These are phyloP conservation scores for Backusella circina DNA, from an alignment of 192 early-diverging fungal genomes.

Conservation along the genomic window DNA sequence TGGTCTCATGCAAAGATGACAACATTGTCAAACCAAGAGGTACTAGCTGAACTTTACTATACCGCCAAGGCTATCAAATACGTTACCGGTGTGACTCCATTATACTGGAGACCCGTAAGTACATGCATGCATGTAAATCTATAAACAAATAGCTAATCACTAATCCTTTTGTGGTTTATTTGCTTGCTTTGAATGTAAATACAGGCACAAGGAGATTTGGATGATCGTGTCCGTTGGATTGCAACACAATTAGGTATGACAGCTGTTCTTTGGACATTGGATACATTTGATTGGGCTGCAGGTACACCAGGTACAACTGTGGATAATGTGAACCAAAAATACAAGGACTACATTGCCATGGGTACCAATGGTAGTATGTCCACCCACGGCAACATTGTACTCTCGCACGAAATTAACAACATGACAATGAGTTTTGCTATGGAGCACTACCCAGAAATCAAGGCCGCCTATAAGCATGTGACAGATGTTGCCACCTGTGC, in stretches of 20 bases:
- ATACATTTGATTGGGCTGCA: constrained; percentile 34
- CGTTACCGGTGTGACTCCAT: constrained; percentile 36
- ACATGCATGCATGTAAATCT: neutral
- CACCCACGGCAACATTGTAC: constrained; percentile 32
- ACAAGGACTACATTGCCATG: constrained; percentile 28
- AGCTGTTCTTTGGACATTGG: constrained; percentile 34
- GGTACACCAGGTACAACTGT: constrained; percentile 7
- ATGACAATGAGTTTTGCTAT: constrained; percentile 38
- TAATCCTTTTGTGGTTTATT: constrained; percentile 1
- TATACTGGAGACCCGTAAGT: constrained; percentile 35
- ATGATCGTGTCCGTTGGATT: constrained; percentile 55
- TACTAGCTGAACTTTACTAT: constrained; percentile 55
- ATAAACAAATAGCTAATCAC: neutral
- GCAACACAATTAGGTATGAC: constrained; percentile 41
- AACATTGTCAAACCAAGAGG: constrained; percentile 39
- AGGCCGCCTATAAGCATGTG: constrained; percentile 35
- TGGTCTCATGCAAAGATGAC: constrained; percentile 57
- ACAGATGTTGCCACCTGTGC: constrained; percentile 34
- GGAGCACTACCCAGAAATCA: constrained; percentile 38
- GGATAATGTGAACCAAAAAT: constrained; percentile 22
- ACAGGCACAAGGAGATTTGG: constrained; percentile 51
- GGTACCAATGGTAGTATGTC: constrained; percentile 28
- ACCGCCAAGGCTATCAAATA: constrained; percentile 43
- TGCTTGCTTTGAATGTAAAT: too few species aligned
- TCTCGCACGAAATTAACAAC: constrained; percentile 41